A percentile compares a stretch with the other conserved stretches of the same genome.
These are phyloP conservation scores for Botryobasidium botryosum DNA, from an alignment of 768 basidiomycete genomes.

Conservation along the genomic window DNA sequence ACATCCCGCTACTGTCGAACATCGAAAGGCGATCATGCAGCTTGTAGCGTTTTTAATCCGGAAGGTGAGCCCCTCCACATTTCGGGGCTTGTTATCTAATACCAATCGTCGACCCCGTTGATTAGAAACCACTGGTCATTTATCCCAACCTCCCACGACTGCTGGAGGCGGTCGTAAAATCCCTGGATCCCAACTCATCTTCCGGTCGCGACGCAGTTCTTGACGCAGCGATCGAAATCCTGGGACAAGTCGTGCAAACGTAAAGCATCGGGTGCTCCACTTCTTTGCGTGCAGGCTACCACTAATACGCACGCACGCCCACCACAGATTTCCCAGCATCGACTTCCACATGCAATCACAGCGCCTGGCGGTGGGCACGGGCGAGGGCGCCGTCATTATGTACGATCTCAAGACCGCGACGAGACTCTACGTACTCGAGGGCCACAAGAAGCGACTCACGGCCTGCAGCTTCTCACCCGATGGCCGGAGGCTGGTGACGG, in stretches of 20 bases:
- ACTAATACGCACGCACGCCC: too few relatives aligned
- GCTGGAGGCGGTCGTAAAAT: constrained; percentile 92
- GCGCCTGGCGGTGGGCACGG: constrained; percentile 81
- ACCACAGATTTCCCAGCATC: constrained; percentile 67
- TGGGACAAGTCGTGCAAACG: constrained; percentile 90
- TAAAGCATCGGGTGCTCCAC: constrained; percentile 19
- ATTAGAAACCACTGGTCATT: constrained; percentile 69
- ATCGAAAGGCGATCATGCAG: constrained; percentile 80
- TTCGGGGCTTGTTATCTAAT: constrained; percentile 1
- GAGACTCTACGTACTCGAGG: constrained; percentile 85
- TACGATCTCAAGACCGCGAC: constrained; percentile 95
- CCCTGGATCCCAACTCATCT: constrained; percentile 78
- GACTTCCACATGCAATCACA: constrained; percentile 83
- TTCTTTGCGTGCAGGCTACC: background rate
- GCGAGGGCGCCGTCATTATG: constrained; percentile 87
- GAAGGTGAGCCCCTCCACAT: constrained; percentile 44
- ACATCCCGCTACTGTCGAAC: constrained; percentile 48
- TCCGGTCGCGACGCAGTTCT: constrained; percentile 65
- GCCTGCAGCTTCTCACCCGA: constrained; percentile 90
- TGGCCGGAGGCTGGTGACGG: constrained; percentile 71
- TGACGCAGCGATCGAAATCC: constrained; percentile 84
- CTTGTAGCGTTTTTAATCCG: constrained; percentile 85
- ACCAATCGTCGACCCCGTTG: background rate
- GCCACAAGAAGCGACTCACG: constrained; percentile 64
- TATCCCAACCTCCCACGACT: constrained; percentile 70